phyloP scores from a whole-genome alignment of 129 eudicot genomes.

The Flaveria trinervia region DNA sequence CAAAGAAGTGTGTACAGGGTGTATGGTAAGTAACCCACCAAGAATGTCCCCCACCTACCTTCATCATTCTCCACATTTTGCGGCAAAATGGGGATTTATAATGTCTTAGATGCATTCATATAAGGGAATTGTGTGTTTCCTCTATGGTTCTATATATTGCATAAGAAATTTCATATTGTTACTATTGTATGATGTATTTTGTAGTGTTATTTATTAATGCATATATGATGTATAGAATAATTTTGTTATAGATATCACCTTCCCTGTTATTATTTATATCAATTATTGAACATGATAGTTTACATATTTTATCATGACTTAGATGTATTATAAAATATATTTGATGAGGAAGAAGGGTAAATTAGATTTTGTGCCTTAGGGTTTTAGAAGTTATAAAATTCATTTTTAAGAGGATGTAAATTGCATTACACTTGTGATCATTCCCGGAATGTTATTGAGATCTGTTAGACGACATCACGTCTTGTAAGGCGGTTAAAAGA shows the following conservation, averaged over 20 bases:
- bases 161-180: background rate
- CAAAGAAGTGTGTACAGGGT: conserved; percentile 7
- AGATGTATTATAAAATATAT: background rate
- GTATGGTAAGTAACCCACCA: background rate
- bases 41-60: conserved; percentile 12
- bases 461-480: too few species aligned
- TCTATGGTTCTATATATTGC: background rate
- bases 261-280: background rate
- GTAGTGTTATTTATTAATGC: background rate
- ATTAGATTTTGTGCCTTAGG: too few species aligned
- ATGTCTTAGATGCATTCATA: background rate
- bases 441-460: too few species aligned
- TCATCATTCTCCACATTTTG: conserved; percentile 2
- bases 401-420: too few species aligned
- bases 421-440: too few species aligned
- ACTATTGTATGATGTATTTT: too few species aligned
- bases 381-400: too few species aligned
- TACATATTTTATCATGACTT: background rate
- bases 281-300: background rate
- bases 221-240: background rate
- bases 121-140: background rate
- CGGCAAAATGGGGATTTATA: background rate
- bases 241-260: background rate
- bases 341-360: too few species aligned
- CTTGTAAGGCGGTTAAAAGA: too few species aligned